Evolutionary conservation across 2,329 filamentous ascomycete species (phyloP), one percentile per base, ranked within the genome.

Genomic region (Scedosporium aurantiacum): DNA sequence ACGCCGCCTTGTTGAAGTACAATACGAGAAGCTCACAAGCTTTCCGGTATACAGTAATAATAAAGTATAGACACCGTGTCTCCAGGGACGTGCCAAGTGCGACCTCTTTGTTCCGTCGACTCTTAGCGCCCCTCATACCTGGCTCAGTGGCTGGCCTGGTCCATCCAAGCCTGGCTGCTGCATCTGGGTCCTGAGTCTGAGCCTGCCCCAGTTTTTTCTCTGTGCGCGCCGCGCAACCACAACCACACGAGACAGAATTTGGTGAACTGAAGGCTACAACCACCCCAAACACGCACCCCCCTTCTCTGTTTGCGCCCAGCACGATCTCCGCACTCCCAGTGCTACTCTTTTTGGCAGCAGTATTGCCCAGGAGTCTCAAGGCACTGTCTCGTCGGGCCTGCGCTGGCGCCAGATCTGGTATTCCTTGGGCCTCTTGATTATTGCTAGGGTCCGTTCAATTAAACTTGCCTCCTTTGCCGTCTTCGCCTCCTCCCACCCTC

Each of bases 401-500:
- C 37, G 55, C 55, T 32, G 32, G 55, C 55, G 28, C 57, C 21
- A 28, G 23, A 40, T 57, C 40, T 18, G 41, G 21, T 27, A 32
- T 25, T 37, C 12, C 37, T 40, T 12, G 3, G 40, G 23, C 8
- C 14, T 32, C 50, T 14, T 10, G 25, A 52, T 50, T 52, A 37
- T 60, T 60, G 28, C 21, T 40, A 28, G 57, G 57, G 43, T 43
- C 16, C 58, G 23, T 45, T 21, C 58, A 60, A 50, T 52, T 52
- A 45, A 32, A 50, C 58, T 16, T 58, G 5, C 57, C 21, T 23
- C 50, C 23, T 54, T 23, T 27, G 18, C 27, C 16, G 23, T 23
- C 23, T 12, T 37, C 25, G 54, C 25, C 54, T 23, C 50, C 41
- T 41, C 45, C 50, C 27, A n/a, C 28, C 25, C n/a, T 43, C 45